Evolutionary conservation across 805 yeast species (phyloP).

Genomic region (Scheffersomyces coipomensis): DNA sequence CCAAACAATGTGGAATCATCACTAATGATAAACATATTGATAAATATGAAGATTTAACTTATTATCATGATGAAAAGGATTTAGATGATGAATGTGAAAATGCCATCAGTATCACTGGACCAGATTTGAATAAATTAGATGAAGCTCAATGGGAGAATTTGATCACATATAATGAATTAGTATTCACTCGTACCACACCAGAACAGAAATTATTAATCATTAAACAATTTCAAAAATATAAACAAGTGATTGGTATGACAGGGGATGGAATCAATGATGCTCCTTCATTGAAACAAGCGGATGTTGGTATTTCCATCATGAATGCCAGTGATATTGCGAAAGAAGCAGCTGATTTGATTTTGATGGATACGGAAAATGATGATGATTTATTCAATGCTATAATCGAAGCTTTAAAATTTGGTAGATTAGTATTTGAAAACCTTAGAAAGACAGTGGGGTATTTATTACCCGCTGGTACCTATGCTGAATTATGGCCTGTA

Average conservation of each 20-base stretch:
- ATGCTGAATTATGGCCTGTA: conserved; percentile 51
- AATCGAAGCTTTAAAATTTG: conserved; percentile 36
- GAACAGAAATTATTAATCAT: conserved; percentile 53
- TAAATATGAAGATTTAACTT: conserved; percentile 6
- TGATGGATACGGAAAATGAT: conserved; percentile 19
- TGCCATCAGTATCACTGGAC: conserved; percentile 32
- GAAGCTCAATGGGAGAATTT: conserved; percentile 45
- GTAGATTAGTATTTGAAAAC: conserved; percentile 49
- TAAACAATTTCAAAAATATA: conserved; percentile 38
- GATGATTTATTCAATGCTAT: conserved; percentile 19
- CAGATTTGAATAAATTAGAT: conserved; percentile 24
- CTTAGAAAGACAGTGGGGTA: conserved; percentile 46
- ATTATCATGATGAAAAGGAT: conserved; percentile 12
- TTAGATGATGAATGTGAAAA: conserved; percentile 15
- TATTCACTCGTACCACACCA: conserved; percentile 42
- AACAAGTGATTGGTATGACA: conserved; percentile 31
- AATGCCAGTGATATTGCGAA: conserved; percentile 35
- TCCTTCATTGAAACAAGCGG: conserved; percentile 34
- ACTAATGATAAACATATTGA: conserved; percentile 17
- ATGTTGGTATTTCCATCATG: conserved; percentile 28
- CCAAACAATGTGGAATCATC: conserved; percentile 40
- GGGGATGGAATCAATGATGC: conserved; percentile 38
- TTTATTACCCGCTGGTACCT: conserved; percentile 53
- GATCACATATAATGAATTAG: conserved; percentile 36
- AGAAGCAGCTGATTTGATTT: conserved; percentile 34